These are phyloP conservation scores for Clathrospora elynae DNA, from an alignment of 2,329 filamentous ascomycete genomes.

Conservation along the genomic window DNA sequence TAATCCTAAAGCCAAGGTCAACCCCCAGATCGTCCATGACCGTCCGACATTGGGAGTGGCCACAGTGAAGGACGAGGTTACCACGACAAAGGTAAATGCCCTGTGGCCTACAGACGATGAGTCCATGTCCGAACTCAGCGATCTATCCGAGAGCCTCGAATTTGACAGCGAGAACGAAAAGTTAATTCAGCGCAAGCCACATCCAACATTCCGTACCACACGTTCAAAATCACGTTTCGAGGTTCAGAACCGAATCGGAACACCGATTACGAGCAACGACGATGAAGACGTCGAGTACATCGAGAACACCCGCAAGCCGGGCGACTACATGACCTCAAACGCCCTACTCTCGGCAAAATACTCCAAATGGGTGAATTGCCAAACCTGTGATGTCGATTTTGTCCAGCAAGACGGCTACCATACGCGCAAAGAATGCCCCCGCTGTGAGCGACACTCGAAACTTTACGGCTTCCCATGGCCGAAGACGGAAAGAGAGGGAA, in stretches of 20 bases:
- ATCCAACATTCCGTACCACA: conserved; percentile 38
- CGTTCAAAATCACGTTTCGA: conserved; percentile 44
- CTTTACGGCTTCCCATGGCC: conserved; percentile 95
- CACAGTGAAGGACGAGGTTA: conserved; percentile 35
- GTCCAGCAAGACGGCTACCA: conserved; percentile 86
- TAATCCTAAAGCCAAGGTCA: conserved; percentile 28
- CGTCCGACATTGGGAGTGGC: conserved; percentile 38
- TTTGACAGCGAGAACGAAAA: conserved; percentile 46
- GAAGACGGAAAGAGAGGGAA: conserved; percentile 83
- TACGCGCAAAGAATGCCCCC: conserved; percentile 82
- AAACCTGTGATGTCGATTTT: conserved; percentile 79
- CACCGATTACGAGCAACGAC: conserved; percentile 33
- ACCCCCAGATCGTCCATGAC: conserved; percentile 26
- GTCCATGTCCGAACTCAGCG: conserved; percentile 47
- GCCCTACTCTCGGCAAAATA: conserved; percentile 76
- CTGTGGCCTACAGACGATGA: conserved; percentile 39
- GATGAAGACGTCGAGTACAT: conserved; percentile 30
- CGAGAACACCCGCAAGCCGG: conserved; percentile 44
- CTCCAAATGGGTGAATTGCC: conserved; percentile 86
- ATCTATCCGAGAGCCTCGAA: conserved; percentile 47
- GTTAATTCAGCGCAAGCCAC: conserved; percentile 46
- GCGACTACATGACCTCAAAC: conserved; percentile 77
- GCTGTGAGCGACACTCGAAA: conserved; percentile 94
- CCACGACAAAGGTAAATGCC: conserved; percentile 37
- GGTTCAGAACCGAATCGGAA: conserved; percentile 33